These are phyloP conservation scores for Lineolata rhizophorae DNA, from an alignment of 495 filamentous ascomycete genomes.

Conservation along the genomic window DNA sequence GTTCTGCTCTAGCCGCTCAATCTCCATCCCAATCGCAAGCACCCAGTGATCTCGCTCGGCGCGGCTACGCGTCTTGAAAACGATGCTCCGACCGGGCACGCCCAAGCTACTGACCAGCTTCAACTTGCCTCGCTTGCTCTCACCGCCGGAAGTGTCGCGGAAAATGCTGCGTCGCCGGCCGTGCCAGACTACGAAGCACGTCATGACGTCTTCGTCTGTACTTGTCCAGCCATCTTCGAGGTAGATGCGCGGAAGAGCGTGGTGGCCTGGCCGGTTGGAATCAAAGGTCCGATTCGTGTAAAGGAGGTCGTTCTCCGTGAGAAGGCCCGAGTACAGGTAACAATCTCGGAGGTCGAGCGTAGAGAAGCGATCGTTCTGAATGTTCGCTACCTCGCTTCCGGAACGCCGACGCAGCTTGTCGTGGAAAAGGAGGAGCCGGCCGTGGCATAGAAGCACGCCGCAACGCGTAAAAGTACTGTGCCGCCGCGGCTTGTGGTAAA, in stretches of 20 bases:
- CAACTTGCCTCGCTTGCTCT: conserved; percentile 19
- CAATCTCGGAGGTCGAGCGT: conserved; percentile 39
- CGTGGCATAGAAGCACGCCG: conserved; percentile 39
- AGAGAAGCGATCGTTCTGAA: conserved; percentile 38
- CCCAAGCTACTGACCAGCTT: conserved; percentile 27
- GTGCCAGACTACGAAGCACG: conserved; percentile 55
- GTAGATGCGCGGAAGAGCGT: conserved; percentile 41
- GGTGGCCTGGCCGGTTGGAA: conserved; percentile 39
- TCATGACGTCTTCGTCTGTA: conserved; percentile 47
- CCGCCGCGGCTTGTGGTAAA: conserved; percentile 45
- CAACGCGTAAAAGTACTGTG: conserved; percentile 40
- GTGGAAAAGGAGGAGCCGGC: conserved; percentile 42
- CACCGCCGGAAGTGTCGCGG: conserved; percentile 24
- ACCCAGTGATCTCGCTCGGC: conserved; percentile 62
- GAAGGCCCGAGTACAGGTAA: conserved; percentile 49
- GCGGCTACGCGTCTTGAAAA: conserved; percentile 49
- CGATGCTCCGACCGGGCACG: conserved; percentile 38
- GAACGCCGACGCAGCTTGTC: conserved; percentile 32
- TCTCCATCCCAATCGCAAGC: conserved; percentile 47
- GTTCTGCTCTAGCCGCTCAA: conserved; percentile 40
- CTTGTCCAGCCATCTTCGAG: conserved; percentile 43
- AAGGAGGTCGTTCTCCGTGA: conserved; percentile 43
- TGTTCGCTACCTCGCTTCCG: conserved; percentile 34
- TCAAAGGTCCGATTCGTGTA: conserved; percentile 52
- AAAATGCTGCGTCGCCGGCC: conserved; percentile 36